These are phyloP conservation scores for Cercospora janseana DNA, from an alignment of 2,329 filamentous ascomycete species.

Conservation along the genomic window DNA sequence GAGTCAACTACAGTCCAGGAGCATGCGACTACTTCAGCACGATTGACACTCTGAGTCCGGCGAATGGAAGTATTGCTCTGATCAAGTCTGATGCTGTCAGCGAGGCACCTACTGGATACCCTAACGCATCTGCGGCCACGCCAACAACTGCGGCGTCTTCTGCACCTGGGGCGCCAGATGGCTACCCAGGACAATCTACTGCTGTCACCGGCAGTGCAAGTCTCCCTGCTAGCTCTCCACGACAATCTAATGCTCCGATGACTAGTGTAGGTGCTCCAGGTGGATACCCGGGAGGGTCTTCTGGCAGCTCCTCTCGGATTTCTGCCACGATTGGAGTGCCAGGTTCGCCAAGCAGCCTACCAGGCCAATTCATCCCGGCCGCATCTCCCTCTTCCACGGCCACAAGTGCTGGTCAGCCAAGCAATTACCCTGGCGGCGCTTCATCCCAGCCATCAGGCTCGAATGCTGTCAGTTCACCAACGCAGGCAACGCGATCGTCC, in stretches of 20 bases:
- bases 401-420: neutral
- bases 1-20: conserved; percentile 1
- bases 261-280: neutral
- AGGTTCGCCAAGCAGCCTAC: neutral
- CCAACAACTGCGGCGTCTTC: neutral
- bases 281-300: neutral
- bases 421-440: neutral
- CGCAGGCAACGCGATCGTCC: neutral
- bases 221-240: neutral
- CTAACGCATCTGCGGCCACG: neutral
- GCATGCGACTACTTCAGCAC: neutral
- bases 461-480: neutral
- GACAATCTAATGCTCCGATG: too few relatives aligned
- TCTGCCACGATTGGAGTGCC: too few relatives aligned
- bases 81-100: neutral
- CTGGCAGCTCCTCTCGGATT: too few relatives aligned
- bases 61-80: neutral
- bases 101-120: neutral
- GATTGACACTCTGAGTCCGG: conserved; percentile 2
- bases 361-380: neutral
- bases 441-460: neutral
- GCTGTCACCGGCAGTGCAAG: neutral
- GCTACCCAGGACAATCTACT: neutral
- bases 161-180: neutral
- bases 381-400: neutral